Percentiles rank a stretch among this genome's conserved stretches.
phyloP scores from a whole-genome alignment of 2,329 filamentous ascomycete species.

The Exophiala dermatitidis region DNA sequence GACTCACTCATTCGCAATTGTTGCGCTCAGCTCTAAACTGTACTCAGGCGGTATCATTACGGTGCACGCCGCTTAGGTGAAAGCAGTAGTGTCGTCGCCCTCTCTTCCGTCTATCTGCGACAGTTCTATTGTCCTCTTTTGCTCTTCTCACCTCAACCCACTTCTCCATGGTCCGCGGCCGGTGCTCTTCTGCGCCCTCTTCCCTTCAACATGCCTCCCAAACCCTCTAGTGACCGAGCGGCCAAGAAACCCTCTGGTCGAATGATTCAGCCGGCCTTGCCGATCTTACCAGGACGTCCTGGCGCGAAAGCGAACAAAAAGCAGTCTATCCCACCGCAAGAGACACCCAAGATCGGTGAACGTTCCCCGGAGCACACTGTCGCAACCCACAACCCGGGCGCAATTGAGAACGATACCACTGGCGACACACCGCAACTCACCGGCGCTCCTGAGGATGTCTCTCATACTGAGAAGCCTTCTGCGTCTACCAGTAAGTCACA shows the following conservation, averaged over 20 bases:
- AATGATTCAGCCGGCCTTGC: constrained; percentile 17
- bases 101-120: background rate
- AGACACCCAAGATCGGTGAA: constrained; percentile 1
- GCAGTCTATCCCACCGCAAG: constrained; percentile 2
- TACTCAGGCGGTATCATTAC: background rate
- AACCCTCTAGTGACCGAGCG: constrained; percentile 1
- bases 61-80: background rate
- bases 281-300: constrained; percentile 6
- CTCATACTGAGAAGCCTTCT: constrained; percentile 1
- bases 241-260: constrained; percentile 2
- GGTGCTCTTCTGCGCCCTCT: constrained; percentile 7
- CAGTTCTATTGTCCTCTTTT: background rate
- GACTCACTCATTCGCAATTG: background rate
- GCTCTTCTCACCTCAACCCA: background rate
- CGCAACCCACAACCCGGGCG: background rate
- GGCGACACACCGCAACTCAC: background rate
- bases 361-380: background rate
- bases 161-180: constrained; percentile 14
- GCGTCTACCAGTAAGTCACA: constrained; percentile 4
- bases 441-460: background rate
- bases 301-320: constrained; percentile 3
- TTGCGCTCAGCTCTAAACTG: background rate
- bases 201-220: constrained; percentile 10
- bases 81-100: constrained; percentile 3
- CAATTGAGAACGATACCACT: background rate